phyloP scores from a whole-genome alignment of 805 yeast species.

The Wickerhamomyces xylosicus region DNA sequence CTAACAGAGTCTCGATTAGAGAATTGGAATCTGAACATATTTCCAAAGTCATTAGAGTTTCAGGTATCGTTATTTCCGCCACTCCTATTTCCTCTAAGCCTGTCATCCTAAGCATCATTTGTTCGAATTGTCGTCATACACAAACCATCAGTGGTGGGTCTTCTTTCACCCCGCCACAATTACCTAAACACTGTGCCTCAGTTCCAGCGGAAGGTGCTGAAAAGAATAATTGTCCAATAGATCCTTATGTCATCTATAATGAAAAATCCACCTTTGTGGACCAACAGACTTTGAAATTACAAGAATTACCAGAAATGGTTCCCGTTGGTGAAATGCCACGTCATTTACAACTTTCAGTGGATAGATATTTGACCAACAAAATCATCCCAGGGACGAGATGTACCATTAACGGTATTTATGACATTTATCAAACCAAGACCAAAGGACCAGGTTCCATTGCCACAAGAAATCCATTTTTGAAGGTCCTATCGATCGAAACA shows the following conservation, averaged over 20 bases:
- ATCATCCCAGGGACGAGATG: constrained; percentile 95
- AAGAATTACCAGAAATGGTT: constrained; percentile 96
- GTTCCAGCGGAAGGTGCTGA: constrained; percentile 38
- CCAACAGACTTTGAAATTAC: constrained; percentile 88
- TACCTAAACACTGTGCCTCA: constrained; percentile 61
- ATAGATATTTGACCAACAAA: constrained; percentile 79
- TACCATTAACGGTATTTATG: constrained; percentile 84
- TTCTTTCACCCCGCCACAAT: constrained; percentile 59
- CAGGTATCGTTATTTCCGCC: constrained; percentile 89
- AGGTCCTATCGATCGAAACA: constrained; percentile 77
- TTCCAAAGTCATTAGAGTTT: constrained; percentile 78
- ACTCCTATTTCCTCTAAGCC: constrained; percentile 86
- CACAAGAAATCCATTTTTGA: constrained; percentile 84
- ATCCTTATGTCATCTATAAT: constrained; percentile 89
- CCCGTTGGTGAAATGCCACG: constrained; percentile 99
- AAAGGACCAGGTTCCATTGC: constrained; percentile 62
- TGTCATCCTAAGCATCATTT: constrained; percentile 71
- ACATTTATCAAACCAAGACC: constrained; percentile 73
- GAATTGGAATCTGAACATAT: constrained; percentile 81
- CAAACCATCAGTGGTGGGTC: constrained; percentile 49
- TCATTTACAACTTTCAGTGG: constrained; percentile 78
- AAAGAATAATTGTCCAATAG: constrained; percentile 66
- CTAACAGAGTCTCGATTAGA: constrained; percentile 65
- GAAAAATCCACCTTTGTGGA: constrained; percentile 91
- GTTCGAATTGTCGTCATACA: constrained; percentile 81